Base-by-base conservation (phyloP, 441 rosid genomes). In the Populus hybrid region DNA sequence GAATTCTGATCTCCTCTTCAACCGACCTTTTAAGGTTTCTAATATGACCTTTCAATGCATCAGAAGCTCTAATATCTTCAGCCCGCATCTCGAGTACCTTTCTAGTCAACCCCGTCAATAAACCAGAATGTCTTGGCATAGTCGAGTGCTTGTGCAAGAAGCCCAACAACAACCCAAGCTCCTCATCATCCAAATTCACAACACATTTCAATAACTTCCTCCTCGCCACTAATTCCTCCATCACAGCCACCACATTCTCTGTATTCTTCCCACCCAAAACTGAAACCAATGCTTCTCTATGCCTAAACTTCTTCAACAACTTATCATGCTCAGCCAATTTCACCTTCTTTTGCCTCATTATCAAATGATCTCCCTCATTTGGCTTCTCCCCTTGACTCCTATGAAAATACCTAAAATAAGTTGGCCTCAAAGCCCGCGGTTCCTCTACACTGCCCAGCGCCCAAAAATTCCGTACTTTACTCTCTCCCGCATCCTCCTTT, bases 221-320 rank as follows among this genome's bases (percentile, higher is more conserved):
- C 87, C 99, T 87, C 0, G 95, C 90, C 74, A 93, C 93, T 85
- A 96, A 77, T 72, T 94, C 97, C 83, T 94, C 98, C 95, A 92
- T 91, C 75, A 95, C 95, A 3, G 97, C 97, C 75, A 92, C 88
- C 77, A 88, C 95, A 73, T 87, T 83, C 70, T 90, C 98, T 0
- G 96, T 89, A 81, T 90, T 90, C 83, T 90, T 90, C 68, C 82
- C 84, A 20, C 83, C 81, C 81, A 96, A 78, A 28, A 84, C 99
- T 0, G 90, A 85, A 35, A 94, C 89, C 64, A 96, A 79, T 10
- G 98, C 95, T 76, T 96, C 95, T 88, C 86, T 92, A 20, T 94
- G 99, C 86, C 91, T 86, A 36, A 95, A 95, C 90, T 90, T 90
- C 87, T 91, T 94, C 84, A 95, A 73, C 87, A 95, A 81, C 87